Percentiles rank a stretch among this genome's conserved stretches.
Conservation (phyloP, 805 yeast species). For the Hanseniaspora meyeri region DNA sequence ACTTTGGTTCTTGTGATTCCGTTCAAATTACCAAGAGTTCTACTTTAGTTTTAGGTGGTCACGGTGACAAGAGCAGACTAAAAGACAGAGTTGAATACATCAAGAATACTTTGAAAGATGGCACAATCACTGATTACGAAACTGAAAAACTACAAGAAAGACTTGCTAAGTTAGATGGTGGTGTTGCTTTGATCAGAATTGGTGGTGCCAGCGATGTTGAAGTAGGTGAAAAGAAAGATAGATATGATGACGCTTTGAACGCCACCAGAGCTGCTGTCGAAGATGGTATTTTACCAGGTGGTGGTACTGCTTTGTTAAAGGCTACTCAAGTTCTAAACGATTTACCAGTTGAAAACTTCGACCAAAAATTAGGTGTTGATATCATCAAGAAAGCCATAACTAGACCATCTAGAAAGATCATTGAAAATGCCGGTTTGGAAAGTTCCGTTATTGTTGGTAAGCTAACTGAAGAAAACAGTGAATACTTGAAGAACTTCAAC, state of each 20-base stretch:
- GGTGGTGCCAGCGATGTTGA: conserved; percentile 97
- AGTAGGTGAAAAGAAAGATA: conserved; percentile 98
- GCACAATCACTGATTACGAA: conserved; percentile 74
- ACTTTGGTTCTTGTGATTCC: conserved; percentile 84
- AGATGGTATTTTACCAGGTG: conserved; percentile 98
- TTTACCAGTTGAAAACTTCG: conserved; percentile 74
- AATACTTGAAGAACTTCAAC: conserved; percentile 57
- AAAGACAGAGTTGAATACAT: conserved; percentile 87
- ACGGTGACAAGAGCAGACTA: conserved; percentile 71
- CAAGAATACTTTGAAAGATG: conserved; percentile 62
- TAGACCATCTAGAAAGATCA: conserved; percentile 89
- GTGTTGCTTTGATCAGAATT: conserved; percentile 95
- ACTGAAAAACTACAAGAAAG: conserved; percentile 94
- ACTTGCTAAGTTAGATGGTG: conserved; percentile 91
- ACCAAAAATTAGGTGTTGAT: conserved; percentile 90
- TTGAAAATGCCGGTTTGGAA: conserved; percentile 95
- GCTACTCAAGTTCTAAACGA: conserved; percentile 66
- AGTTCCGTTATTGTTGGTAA: conserved; percentile 94
- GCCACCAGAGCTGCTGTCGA: conserved; percentile 99
- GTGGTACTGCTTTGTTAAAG: conserved; percentile 95
- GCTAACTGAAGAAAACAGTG: conserved; percentile 33
- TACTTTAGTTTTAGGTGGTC: conserved; percentile 86
- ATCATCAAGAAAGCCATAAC: conserved; percentile 86
- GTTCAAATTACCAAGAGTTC: conserved; percentile 90
- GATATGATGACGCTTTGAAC: conserved; percentile 95